phyloP scores from a whole-genome alignment of 2,329 filamentous ascomycete genomes.

The Calycina herbarum region DNA sequence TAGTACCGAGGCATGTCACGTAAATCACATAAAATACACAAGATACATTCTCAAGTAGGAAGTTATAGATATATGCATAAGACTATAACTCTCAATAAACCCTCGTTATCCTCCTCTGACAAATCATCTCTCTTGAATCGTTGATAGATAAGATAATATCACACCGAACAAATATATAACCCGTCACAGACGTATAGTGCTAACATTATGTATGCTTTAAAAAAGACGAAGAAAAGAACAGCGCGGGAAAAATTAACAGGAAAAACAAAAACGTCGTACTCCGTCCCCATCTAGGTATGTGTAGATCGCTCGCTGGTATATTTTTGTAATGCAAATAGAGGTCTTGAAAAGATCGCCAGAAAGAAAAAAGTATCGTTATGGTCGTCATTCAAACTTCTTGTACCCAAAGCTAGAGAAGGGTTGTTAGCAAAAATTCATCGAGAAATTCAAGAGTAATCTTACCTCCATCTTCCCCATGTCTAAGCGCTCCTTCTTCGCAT shows the following conservation, averaged over 20 bases:
- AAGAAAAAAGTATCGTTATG: constrained; percentile 17
- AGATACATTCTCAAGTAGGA: background rate
- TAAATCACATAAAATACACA: background rate
- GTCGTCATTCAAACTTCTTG: constrained; percentile 31
- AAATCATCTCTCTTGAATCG: background rate
- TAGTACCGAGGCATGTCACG: background rate
- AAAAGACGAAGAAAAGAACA: constrained; percentile 10
- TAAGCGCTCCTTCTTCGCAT: constrained; percentile 69
- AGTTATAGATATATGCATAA: background rate
- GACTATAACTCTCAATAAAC: background rate
- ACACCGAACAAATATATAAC: background rate
- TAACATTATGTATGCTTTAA: constrained; percentile 21
- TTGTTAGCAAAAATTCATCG: constrained; percentile 22
- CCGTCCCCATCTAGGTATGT: constrained; percentile 28
- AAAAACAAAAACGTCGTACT: constrained; percentile 12
- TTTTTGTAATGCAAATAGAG: constrained; percentile 24
- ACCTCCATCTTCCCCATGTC: constrained; percentile 97
- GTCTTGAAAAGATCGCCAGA: constrained; percentile 13
- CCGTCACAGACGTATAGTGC: constrained; percentile 20
- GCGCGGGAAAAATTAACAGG: background rate
- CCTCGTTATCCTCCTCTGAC: background rate
- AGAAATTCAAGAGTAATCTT: constrained; percentile 42
- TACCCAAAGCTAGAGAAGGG: constrained; percentile 32
- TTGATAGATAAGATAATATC: background rate
- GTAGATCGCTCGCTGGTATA: constrained; percentile 34